Evolutionary conservation across 2,329 filamentous ascomycete genomes (phyloP).

Genomic region (Huntiella omanensis): DNA sequence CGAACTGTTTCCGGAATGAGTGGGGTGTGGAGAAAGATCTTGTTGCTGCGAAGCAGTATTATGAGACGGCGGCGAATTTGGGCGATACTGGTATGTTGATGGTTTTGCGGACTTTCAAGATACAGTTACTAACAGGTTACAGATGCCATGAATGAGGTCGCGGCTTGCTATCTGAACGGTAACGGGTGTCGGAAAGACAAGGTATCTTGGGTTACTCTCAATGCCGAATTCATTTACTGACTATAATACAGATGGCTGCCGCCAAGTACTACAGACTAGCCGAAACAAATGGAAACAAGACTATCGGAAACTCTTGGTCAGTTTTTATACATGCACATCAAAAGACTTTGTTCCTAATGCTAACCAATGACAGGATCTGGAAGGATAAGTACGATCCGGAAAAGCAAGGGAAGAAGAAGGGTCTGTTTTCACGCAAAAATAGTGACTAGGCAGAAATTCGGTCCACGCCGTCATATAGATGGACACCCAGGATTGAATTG

Average conservation of each 20-base stretch:
- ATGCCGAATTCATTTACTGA: not conserved
- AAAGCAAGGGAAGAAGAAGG: constrained; percentile 24
- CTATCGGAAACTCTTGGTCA: constrained; percentile 86
- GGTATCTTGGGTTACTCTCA: constrained; percentile 30
- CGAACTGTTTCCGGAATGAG: constrained; percentile 80
- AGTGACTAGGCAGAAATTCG: not conserved
- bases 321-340: constrained; percentile 16
- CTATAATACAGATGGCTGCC: constrained; percentile 41
- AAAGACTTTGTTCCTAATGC: not conserved
- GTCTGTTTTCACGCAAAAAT: not conserved
- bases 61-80: constrained; percentile 90
- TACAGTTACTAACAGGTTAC: constrained; percentile 6
- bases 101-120: not conserved
- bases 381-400: constrained; percentile 75
- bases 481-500: not conserved
- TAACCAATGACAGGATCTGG: constrained; percentile 55
- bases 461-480: no score
- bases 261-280: constrained; percentile 86
- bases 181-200: constrained; percentile 97
- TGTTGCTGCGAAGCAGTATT: constrained; percentile 74
- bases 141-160: constrained; percentile 96
- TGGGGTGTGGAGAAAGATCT: constrained; percentile 84
- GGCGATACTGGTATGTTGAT: constrained; percentile 54
- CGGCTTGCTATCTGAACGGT: constrained; percentile 92
- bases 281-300: constrained; percentile 76